Evolutionary conservation across 371 early-diverging fungal genomes (phyloP), one percentile per base, ranked within the genome.

Genomic region (Chytridiales sp.): DNA sequence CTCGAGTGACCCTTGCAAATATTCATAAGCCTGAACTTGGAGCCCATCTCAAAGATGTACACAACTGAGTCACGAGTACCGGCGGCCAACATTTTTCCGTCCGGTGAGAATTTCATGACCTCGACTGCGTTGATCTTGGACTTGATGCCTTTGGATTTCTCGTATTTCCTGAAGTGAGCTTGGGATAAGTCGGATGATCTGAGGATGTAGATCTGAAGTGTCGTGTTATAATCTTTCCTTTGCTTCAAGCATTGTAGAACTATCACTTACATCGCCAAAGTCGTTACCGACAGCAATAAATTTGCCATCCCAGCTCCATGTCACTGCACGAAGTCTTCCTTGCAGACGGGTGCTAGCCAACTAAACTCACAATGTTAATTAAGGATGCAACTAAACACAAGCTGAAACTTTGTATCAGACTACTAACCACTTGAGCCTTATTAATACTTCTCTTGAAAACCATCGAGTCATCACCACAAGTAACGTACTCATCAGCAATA

Each of bases 211-310:
- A 69, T 47, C 68, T 68, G 43, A 3, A 62, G 9, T 29, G 46
- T 35, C n/a, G n/a, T n/a, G n/a, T n/a, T n/a, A n/a, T n/a, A n/a
- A n/a, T 9, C 41, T 8, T 21, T 46, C 17, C 35, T 22, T 4
- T 53, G 11, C 30, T 15, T 27, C 27, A 21, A n/a, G 41, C 26
- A 54, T 15, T 8, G 35, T 38, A 24, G n/a, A 26, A 6, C 35
- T 4, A 8, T 41, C 8, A 22, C 62, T 54, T 32, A 68, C 68
- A 61, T 64, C 69, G 22, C 69, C 69, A 21, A 54, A 22, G 29
- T 47, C 51, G 38, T 69, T 69, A 9, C 69, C 69, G n/a, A 64
- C 56, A 4, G 69, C 69, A 32, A 69, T 13, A 24, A 50, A 56
- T 39, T 53, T 60, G 15, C 61, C 65, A 42, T 64, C 65, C 0